A percentile compares a stretch with the other conserved stretches of the same genome.
Conservation (phyloP, 1,284 basidiomycete species). For the Cystobasidium sp. region DNA sequence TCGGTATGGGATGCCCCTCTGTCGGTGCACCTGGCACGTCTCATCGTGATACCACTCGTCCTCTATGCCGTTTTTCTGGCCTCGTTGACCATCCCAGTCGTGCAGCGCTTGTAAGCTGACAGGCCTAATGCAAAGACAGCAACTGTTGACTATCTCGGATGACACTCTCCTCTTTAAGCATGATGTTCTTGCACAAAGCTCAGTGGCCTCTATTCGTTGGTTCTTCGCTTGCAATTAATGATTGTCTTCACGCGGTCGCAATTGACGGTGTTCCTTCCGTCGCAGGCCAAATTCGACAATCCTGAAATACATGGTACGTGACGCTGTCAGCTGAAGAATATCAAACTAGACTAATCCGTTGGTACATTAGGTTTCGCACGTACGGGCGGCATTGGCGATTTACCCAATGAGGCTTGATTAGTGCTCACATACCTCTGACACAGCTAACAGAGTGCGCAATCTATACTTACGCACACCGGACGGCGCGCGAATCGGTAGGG, state of each 20-base stretch:
- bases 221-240: neutral
- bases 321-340: neutral
- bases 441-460: conserved; percentile 79
- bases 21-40: conserved; percentile 13
- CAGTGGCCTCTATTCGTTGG: conserved; percentile 64
- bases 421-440: conserved; percentile 19
- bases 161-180: conserved; percentile 55
- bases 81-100: conserved; percentile 66
- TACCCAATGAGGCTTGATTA: neutral
- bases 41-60: conserved; percentile 3
- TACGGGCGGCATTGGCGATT: conserved; percentile 59
- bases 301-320: conserved; percentile 34
- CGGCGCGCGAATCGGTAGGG: conserved; percentile 68
- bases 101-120: conserved; percentile 67
- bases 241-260: neutral
- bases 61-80: conserved; percentile 64
- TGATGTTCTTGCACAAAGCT: conserved; percentile 71
- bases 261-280: conserved; percentile 59
- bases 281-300: conserved; percentile 66
- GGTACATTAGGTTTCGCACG: conserved; percentile 69
- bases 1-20: conserved; percentile 31
- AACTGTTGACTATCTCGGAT: conserved; percentile 18
- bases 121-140: conserved; percentile 22
- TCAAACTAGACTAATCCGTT: neutral
- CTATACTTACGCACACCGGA: conserved; percentile 73